A percentile compares a stretch with the other conserved stretches of the same genome.
phyloP scores from a whole-genome alignment of 192 early-diverging fungal species.

The Dispira parvispora region DNA sequence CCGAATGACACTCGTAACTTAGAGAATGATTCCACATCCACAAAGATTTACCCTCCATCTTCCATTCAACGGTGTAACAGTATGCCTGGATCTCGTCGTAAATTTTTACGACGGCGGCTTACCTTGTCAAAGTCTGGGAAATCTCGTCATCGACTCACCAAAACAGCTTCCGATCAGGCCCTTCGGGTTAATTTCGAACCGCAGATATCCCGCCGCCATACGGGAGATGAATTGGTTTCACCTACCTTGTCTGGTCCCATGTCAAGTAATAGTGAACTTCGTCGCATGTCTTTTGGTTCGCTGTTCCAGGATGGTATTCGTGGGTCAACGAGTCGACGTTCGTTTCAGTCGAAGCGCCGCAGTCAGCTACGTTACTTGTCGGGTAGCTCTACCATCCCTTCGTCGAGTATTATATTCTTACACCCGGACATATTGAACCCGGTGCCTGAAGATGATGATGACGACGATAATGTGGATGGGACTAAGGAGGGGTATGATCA shows the following conservation, averaged over 20 bases:
- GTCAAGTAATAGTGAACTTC: neutral
- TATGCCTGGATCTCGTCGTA: too few species aligned
- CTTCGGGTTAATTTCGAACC: neutral
- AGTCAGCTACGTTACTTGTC: constrained; percentile 7
- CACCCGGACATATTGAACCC: constrained; percentile 5
- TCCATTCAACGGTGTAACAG: too few species aligned
- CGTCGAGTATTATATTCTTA: neutral
- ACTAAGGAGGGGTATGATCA: neutral
- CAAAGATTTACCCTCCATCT: too few species aligned
- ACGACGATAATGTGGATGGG: neutral
- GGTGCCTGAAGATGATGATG: neutral
- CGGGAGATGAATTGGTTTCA: neutral
- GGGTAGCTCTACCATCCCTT: constrained; percentile 1
- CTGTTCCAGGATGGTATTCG: neutral
- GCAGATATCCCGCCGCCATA: neutral
- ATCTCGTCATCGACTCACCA: too few species aligned
- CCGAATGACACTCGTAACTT: too few species aligned
- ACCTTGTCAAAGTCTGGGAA: too few species aligned
- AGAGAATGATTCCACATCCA: too few species aligned
- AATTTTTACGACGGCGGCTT: too few species aligned
- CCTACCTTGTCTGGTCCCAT: neutral
- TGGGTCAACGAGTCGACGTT: neutral
- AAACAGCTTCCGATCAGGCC: neutral
- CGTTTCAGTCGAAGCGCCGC: neutral
- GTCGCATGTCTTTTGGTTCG: neutral